These are phyloP conservation scores for Globisporangium abappressorium DNA, from an alignment of 352 stramenopile species.

Conservation along the genomic window DNA sequence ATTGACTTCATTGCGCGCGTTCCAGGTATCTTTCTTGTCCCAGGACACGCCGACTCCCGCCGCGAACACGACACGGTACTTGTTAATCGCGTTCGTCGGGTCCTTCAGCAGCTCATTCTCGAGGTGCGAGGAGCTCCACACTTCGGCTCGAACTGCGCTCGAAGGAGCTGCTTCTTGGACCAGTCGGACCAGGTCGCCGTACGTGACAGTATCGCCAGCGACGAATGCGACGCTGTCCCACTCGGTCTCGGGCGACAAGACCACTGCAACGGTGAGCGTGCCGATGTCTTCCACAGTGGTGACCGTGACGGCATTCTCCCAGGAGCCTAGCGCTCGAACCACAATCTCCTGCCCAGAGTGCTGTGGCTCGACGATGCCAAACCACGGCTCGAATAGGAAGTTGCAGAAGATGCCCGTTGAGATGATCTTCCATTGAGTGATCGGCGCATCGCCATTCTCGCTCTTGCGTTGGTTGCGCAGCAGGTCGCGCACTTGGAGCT, in stretches of 20 bases:
- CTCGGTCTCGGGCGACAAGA: conserved; percentile 4
- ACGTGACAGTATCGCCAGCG: conserved; percentile 17
- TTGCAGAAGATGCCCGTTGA: conserved; percentile 16
- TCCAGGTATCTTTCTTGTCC: conserved; percentile 1
- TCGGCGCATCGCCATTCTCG: not conserved
- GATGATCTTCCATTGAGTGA: conserved; percentile 16
- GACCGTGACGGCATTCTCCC: conserved; percentile 15
- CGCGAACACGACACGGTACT: conserved; percentile 15
- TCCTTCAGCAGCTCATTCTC: conserved; percentile 9
- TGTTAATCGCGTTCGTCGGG: conserved; percentile 9
- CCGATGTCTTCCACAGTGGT: conserved; percentile 17
- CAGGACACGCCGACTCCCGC: not conserved
- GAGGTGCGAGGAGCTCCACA: not conserved
- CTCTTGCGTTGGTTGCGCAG: conserved; percentile 6
- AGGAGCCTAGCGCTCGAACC: conserved; percentile 14
- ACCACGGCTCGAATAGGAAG: conserved; percentile 17
- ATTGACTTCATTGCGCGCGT: not conserved
- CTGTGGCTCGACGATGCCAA: conserved; percentile 13
- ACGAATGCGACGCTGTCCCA: conserved; percentile 16
- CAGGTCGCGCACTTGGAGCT: conserved; percentile 18
- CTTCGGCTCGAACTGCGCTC: not conserved
- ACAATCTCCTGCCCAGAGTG: not conserved
- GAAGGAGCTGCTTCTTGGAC: not conserved
- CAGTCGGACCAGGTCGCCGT: not conserved
- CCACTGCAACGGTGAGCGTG: conserved; percentile 9